These are phyloP conservation scores for Abrus pulchellus DNA, from an alignment of 306 rosid genomes.

Conservation along the genomic window DNA sequence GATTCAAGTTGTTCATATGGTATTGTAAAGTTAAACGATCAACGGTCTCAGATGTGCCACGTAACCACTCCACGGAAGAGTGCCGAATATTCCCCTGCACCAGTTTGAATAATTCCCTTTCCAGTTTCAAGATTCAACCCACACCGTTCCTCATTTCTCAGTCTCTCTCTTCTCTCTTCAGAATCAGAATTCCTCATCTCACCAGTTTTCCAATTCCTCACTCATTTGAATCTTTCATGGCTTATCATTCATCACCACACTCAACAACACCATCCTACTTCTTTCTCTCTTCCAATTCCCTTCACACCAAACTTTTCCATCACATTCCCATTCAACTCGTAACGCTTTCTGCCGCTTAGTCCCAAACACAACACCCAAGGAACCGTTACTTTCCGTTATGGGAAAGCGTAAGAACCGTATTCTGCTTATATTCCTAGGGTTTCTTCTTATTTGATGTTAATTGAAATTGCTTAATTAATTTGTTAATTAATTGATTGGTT, in stretches of 20 bases:
- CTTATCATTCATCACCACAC: conserved; percentile 51
- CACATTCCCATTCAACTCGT: conserved; percentile 56
- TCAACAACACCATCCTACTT: conserved; percentile 30
- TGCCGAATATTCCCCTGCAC: conserved; percentile 62
- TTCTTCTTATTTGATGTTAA: neutral
- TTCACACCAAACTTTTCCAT: conserved; percentile 49
- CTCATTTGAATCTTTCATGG: conserved; percentile 64
- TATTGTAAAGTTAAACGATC: neutral
- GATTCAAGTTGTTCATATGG: too few species aligned
- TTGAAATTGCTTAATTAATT: neutral
- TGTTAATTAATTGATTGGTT: neutral
- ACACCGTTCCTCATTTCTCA: neutral
- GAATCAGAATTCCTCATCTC: conserved; percentile 15
- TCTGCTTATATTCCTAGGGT: neutral
- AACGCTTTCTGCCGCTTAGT: conserved; percentile 42
- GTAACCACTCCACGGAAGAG: neutral
- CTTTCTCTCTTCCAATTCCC: conserved; percentile 46
- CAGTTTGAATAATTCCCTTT: conserved; percentile 47
- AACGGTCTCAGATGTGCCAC: conserved; percentile 49
- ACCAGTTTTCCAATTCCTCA: neutral
- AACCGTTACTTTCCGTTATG: conserved; percentile 57
- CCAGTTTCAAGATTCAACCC: neutral
- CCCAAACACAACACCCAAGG: neutral
- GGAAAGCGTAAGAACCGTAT: conserved; percentile 78
- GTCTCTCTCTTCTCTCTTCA: neutral